These are phyloP conservation scores for Parastagonospora avenae DNA, from an alignment of 2,329 filamentous ascomycete genomes.

Conservation along the genomic window DNA sequence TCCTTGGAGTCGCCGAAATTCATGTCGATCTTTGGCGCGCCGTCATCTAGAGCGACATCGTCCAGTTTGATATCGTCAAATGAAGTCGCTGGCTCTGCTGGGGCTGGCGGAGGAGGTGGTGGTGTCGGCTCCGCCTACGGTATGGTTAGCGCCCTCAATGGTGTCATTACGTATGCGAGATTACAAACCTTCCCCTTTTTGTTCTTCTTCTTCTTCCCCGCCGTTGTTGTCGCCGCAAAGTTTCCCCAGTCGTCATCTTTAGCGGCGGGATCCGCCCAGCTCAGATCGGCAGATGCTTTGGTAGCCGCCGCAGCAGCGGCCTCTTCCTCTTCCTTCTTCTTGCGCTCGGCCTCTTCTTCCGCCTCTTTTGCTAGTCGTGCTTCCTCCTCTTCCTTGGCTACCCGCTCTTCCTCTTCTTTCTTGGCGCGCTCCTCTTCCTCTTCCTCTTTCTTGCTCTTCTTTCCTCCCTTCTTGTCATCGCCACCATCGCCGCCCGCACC, in stretches of 20 bases:
- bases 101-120: conserved; percentile 36
- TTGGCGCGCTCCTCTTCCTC: conserved; percentile 44
- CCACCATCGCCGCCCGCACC: conserved; percentile 43
- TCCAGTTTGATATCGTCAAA: conserved; percentile 55
- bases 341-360: conserved; percentile 47
- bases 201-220: conserved; percentile 44
- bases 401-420: conserved; percentile 47
- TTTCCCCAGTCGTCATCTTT: conserved; percentile 38
- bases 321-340: conserved; percentile 43
- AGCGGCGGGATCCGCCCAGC: conserved; percentile 36
- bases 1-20: conserved; percentile 46
- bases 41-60: conserved; percentile 33
- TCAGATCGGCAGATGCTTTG: conserved; percentile 22
- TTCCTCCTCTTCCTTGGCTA: conserved; percentile 42
- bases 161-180: conserved; percentile 39
- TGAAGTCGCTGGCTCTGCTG: conserved; percentile 36
- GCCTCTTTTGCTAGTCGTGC: conserved; percentile 43
- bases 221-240: conserved; percentile 31
- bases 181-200: conserved; percentile 49
- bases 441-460: conserved; percentile 45
- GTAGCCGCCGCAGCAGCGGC: conserved; percentile 34
- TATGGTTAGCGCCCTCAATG: conserved; percentile 36
- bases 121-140: conserved; percentile 32
- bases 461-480: conserved; percentile 46
- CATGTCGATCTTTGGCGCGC: conserved; percentile 54